Evolutionary conservation across 805 yeast genomes (phyloP), one percentile per base, ranked within the genome.

Genomic region (Lipomyces yamanashiensis): DNA sequence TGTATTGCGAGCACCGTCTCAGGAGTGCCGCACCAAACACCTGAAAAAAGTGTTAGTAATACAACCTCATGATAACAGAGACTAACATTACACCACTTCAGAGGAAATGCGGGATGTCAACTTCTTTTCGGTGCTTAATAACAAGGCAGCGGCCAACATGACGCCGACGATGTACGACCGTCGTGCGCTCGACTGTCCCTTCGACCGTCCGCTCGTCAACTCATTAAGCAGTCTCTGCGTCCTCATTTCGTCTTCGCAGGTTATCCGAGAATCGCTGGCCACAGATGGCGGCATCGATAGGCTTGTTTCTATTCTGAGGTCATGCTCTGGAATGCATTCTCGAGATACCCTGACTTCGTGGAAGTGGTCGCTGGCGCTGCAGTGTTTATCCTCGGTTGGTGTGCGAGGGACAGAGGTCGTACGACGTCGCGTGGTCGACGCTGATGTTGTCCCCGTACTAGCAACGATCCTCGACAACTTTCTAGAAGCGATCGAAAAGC

Each of bases 321-420:
- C 89, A 71, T 92, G 97, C 73, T 85, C 84, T 66, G 76, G 62
- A 10, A 65, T 66, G 53, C 63, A 66, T 44, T 50, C 70, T 7
- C 51, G 78, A 74, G 67, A 78, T 50, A 82, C 86, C 33, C 79
- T 90, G 67, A 80, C 88, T n/a, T 92, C 96, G 0, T 93, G 97
- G 97, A 93, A 93, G 78, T 93, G 99, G 99, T 90, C 96, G 6
- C 78, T 93, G 59, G 90, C 98, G 0, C 86, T 95, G 73, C 99
- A 93, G 78, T 92, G 98, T 74, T 78, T 93, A 61, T 96, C 93
- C 0, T 82, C 91, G 61, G 86, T 93, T 19, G 97, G 98, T 13
- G 92, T 98, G 0, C 82, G 98, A 69, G 99, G 99, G 28, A 86
- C 96, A 1, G 98, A 92, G 75, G 78, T 80, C 58, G 90, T 92